Percentiles rank a stretch among this genome's conserved stretches.
Conservation (phyloP, 345 rosid genomes). For the Eucalyptus cloeziana region DNA sequence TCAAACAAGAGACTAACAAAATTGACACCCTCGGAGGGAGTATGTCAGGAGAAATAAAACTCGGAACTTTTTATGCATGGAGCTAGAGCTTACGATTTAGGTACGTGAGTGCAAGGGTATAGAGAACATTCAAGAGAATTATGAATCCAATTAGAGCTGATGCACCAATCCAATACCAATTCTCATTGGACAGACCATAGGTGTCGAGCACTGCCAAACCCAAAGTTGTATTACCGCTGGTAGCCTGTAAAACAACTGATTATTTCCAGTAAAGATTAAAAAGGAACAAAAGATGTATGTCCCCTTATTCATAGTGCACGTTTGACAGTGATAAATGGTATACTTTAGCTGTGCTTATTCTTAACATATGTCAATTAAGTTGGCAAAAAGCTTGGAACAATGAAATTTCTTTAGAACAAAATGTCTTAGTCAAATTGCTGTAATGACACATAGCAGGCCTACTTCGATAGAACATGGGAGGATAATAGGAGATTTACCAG, state of each 20-base stretch:
- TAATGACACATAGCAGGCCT: not conserved
- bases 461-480: not conserved
- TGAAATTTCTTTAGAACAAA: not conserved
- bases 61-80: not conserved
- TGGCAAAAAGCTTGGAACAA: not conserved
- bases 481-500: not conserved
- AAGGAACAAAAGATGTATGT: not conserved
- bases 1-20: slow-evolving; percentile 18
- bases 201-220: slow-evolving; percentile 45
- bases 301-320: not conserved
- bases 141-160: slow-evolving; percentile 47
- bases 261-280: not conserved
- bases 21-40: not conserved
- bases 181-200: slow-evolving; percentile 23
- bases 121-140: slow-evolving; percentile 62
- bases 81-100: slow-evolving; percentile 42
- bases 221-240: slow-evolving; percentile 16
- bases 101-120: slow-evolving; percentile 55
- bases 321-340: not conserved
- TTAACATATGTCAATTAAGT: not conserved
- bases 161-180: slow-evolving; percentile 84
- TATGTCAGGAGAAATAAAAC: not conserved
- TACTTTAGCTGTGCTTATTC: not conserved
- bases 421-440: not conserved
- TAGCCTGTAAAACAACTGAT: not conserved